These are phyloP conservation scores for Fusarium domesticum DNA, from an alignment of 2,329 filamentous ascomycete species.

Conservation along the genomic window DNA sequence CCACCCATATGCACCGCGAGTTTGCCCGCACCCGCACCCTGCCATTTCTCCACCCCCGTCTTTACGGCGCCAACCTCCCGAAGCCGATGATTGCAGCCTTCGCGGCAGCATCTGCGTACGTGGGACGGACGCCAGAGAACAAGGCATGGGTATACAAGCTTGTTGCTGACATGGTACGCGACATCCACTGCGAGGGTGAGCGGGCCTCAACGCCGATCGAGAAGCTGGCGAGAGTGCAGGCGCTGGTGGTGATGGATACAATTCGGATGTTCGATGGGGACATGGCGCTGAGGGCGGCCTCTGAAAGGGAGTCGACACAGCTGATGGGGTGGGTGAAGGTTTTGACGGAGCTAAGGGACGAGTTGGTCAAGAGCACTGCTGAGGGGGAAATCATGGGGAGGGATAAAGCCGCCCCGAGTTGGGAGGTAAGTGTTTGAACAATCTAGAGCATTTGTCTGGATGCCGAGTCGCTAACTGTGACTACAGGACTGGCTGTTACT, in stretches of 20 bases:
- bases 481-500: conserved; percentile 40
- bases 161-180: conserved; percentile 37
- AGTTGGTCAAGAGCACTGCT: conserved; percentile 33
- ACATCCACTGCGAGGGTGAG: conserved; percentile 37
- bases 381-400: conserved; percentile 19
- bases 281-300: conserved; percentile 38
- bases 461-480: not conserved
- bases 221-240: conserved; percentile 44
- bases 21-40: conserved; percentile 38
- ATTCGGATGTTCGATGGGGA: conserved; percentile 46
- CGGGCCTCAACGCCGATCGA: conserved; percentile 32
- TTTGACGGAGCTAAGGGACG: conserved; percentile 32
- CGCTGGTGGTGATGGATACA: conserved; percentile 40
- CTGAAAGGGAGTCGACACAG: conserved; percentile 38
- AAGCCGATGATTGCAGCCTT: conserved; percentile 41
- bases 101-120: conserved; percentile 39
- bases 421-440: conserved; percentile 37
- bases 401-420: conserved; percentile 38
- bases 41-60: conserved; percentile 43
- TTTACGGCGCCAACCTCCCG: conserved; percentile 41
- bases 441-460: not conserved
- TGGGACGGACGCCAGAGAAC: conserved; percentile 36
- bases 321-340: conserved; percentile 38
- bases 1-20: conserved; percentile 34
- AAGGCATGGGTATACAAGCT: conserved; percentile 40